These are phyloP conservation scores for Neurospora pannonica DNA, from an alignment of 495 filamentous ascomycete genomes.

Conservation along the genomic window DNA sequence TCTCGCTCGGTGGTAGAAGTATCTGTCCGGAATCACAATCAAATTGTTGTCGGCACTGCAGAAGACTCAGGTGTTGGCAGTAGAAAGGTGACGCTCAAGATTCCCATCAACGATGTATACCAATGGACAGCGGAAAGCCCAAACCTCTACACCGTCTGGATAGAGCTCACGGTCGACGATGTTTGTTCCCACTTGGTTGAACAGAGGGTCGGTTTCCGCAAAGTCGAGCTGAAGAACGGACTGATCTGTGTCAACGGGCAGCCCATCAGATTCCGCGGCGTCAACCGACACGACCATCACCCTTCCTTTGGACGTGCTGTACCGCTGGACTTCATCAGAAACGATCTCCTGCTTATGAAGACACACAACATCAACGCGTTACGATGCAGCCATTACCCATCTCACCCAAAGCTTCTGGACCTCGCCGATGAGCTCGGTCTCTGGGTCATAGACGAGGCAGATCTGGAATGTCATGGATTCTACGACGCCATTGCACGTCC, in stretches of 20 bases:
- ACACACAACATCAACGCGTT: slow-evolving; percentile 56
- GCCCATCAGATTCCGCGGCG: slow-evolving; percentile 47
- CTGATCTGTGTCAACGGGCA: slow-evolving; percentile 50
- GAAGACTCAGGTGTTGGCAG: slow-evolving; percentile 1
- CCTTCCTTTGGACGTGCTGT: slow-evolving; percentile 50
- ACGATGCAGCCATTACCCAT: slow-evolving; percentile 54
- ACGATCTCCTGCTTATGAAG: slow-evolving; percentile 59
- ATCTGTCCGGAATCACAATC: slow-evolving; percentile 21
- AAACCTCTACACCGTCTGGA: slow-evolving; percentile 42
- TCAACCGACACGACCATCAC: slow-evolving; percentile 58
- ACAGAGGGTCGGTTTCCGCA: slow-evolving; percentile 45
- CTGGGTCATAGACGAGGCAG: slow-evolving; percentile 63
- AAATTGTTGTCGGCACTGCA: slow-evolving; percentile 6
- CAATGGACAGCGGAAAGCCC: slow-evolving; percentile 65
- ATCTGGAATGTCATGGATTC: slow-evolving; percentile 64
- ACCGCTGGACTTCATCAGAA: slow-evolving; percentile 43
- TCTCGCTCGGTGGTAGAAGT: slow-evolving; percentile 23
- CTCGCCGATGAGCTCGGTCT: slow-evolving; percentile 59
- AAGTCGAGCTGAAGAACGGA: slow-evolving; percentile 48
- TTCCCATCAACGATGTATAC: slow-evolving; percentile 35
- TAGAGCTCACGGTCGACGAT: slow-evolving; percentile 16
- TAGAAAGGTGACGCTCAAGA: slow-evolving; percentile 20
- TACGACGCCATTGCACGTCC: slow-evolving; percentile 39
- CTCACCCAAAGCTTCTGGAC: slow-evolving; percentile 47
- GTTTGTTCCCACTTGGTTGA: background rate